phyloP scores from a whole-genome alignment of 805 yeast genomes.

The Saccharomycopsis amapae region DNA sequence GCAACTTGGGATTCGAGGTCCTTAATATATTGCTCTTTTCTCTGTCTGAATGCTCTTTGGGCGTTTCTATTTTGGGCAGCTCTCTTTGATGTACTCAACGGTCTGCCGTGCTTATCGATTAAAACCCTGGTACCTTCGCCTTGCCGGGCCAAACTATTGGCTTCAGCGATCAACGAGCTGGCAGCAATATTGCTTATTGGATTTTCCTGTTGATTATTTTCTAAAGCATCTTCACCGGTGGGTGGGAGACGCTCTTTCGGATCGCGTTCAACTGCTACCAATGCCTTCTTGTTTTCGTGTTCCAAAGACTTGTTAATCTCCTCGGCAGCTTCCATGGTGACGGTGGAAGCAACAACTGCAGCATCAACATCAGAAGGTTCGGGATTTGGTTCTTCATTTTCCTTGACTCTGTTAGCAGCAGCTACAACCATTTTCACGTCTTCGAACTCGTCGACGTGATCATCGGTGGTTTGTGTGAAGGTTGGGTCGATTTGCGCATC shows the following conservation, averaged over 20 bases:
- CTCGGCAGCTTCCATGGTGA: neutral
- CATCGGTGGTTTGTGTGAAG: conserved; percentile 22
- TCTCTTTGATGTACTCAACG: conserved; percentile 50
- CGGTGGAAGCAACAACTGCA: too few relatives aligned
- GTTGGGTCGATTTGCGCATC: conserved; percentile 30
- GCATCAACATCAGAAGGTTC: neutral
- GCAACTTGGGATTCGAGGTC: conserved; percentile 68
- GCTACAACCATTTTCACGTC: conserved; percentile 32
- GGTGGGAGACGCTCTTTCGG: neutral
- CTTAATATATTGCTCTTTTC: conserved; percentile 75
- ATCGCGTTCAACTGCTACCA: too few relatives aligned
- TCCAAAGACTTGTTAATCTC: neutral
- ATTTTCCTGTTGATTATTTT: neutral
- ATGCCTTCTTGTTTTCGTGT: neutral
- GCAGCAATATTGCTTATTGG: neutral
- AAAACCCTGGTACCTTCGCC: neutral
- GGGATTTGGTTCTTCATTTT: neutral
- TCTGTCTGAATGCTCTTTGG: conserved; percentile 81
- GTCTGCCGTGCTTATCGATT: conserved; percentile 1
- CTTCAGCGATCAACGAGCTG: neutral
- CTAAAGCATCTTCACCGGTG: neutral
- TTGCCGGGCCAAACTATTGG: neutral
- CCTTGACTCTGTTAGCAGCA: conserved; percentile 27
- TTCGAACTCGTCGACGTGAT: conserved; percentile 11
- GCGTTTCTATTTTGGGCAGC: conserved; percentile 92